Evolutionary conservation across 257 asterid species (phyloP), one percentile per base, ranked within the genome.

Genomic region (Penstemon newberryi): DNA sequence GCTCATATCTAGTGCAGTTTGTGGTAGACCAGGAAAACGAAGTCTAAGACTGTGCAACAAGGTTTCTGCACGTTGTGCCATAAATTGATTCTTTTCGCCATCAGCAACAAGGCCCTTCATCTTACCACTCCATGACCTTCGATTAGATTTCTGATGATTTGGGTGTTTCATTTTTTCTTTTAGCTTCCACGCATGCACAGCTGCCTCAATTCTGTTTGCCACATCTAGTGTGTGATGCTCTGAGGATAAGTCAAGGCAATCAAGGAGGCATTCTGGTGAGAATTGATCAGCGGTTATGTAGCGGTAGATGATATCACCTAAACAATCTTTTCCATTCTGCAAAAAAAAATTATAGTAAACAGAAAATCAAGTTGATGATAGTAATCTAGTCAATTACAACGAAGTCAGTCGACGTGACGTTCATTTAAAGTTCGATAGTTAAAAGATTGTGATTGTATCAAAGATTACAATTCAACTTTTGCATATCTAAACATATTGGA

Each of bases 11-110:
- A 94, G 78, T 4, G 99, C 90, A 65, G 99, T 91, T 70, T 94
- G 99, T 63, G 99, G 98, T 55, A 94, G 96, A 54, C 96, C 93
- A 3, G 99, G 99, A 63, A 89, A 94, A 37, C 96, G 92, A 49
- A 75, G 83, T 74, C 89, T 81, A 62, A 91, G 84, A 78, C 85
- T 80, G 1, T 82, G 93, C 85, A 94, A 73, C 56, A 94, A 84
- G 37, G 84, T 81, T 71, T 89, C 96, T 50, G 99, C 93, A 12
- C 96, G 89, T 60, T 89, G 90, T 7, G 91, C 88, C 56, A 91
- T 79, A 77, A 71, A 78, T 5, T 56, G 87, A 61, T 82, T 89
- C 78, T 78, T 91, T 54, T 85, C 96, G 46, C 84, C 84, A 43
- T 89, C 97, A 25, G 81, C 83, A 10, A 84, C 96, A 50, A 90